Base-by-base conservation (phyloP, 2,329 filamentous ascomycete genomes). In the Aspergillus jensenii region DNA sequence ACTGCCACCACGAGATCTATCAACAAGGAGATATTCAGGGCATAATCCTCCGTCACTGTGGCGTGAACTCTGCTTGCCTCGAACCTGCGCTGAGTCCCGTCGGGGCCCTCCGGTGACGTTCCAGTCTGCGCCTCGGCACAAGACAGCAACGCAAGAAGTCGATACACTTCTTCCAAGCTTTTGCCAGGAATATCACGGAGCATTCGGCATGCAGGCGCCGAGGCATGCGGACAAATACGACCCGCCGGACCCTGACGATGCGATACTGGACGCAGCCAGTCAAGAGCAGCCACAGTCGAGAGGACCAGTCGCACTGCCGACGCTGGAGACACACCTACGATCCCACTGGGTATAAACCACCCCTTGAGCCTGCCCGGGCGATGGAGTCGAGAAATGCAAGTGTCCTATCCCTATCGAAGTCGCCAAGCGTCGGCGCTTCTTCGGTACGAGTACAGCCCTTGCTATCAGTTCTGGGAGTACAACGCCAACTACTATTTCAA, bases 401-500 rank as follows among this genome's bases (percentile, higher is more conserved):
- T 9, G 25, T 3, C 25, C 25, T 27, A 7, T 27, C 27, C 6
- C 4, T 9, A 19, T 25, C 21, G 17, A 45, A 19, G 25, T 19
- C 54, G 67, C 43, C 59, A 37, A 37, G 51, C 52, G n/a, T 35
- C 48, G 2, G 59, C 62, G 1, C 43, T 59, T 14, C 62, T 61
- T 11, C 14, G 17, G 17, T 55, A 58, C 21, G 6, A 21, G 11
- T 1, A 8, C 1, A 63, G 61, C 19, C 12, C 37, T 4, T 68
- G 62, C 44, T 65, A 63, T 48, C 1, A 27, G 1, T 65, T 67
- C 44, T 59, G 50, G 21, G 2, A 50, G 4, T 21, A 27, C 4
- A 66, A 66, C 19, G 17, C 19, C 11, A 17, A 27, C 17, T 48
- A n/a, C 4, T 65, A 65, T 33, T 58, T 59, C 54, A 66, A 63